These are phyloP conservation scores for Avena atlantica DNA, from an alignment of 176 grass and related monocot genomes.

Conservation along the genomic window DNA sequence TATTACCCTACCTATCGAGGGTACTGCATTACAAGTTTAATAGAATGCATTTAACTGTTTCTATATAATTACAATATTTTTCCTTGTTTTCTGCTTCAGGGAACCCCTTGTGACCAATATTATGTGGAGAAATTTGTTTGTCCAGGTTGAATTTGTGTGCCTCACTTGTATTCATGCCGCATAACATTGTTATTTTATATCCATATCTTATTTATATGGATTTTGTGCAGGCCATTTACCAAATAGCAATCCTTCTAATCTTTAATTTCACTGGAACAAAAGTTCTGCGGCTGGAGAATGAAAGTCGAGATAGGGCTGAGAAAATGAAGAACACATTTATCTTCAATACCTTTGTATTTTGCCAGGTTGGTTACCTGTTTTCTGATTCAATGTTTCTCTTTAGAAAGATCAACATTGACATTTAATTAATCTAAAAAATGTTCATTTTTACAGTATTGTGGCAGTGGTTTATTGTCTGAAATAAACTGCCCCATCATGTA, in stretches of 20 bases:
- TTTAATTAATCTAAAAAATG: neutral
- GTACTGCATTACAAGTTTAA: conserved; percentile 16
- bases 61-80: conserved; percentile 23
- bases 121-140: conserved; percentile 96
- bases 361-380: conserved; percentile 58
- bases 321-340: conserved; percentile 87
- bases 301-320: conserved; percentile 60
- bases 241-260: conserved; percentile 79
- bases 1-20: conserved; percentile 30
- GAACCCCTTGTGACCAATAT: conserved; percentile 95
- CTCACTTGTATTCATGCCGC: conserved; percentile 6
- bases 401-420: conserved; percentile 15
- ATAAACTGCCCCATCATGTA: conserved; percentile 11
- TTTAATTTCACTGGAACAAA: conserved; percentile 75
- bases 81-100: conserved; percentile 51
- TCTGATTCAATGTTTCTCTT: conserved; percentile 11
- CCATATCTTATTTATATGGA: conserved; percentile 25
- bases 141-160: conserved; percentile 66
- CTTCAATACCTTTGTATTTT: conserved; percentile 96
- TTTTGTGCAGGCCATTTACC: conserved; percentile 78
- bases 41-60: conserved; percentile 26
- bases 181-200: conserved; percentile 21
- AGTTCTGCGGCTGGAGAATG: conserved; percentile 67
- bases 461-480: conserved; percentile 8
- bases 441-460: conserved; percentile 11